Conservation (phyloP, 2,329 filamentous ascomycete species). For the Didymella lethalis region DNA sequence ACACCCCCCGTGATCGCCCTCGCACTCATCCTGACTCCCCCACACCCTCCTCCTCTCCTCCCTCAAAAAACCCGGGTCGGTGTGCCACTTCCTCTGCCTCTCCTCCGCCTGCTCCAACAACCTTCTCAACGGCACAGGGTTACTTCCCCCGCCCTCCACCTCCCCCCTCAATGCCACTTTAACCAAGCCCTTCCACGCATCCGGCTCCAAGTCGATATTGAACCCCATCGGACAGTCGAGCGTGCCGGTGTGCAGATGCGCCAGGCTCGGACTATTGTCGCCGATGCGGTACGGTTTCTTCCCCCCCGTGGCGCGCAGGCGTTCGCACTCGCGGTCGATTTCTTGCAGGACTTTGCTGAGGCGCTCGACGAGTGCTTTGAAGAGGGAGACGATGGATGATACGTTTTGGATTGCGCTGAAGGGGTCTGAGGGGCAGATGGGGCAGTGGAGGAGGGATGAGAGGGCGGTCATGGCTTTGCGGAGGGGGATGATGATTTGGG, state of each 20-base stretch:
- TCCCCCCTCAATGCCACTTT: slow-evolving; percentile 57
- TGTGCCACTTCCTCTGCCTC: slow-evolving; percentile 56
- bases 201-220: slow-evolving; percentile 53
- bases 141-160: slow-evolving; percentile 50
- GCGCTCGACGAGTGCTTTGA: slow-evolving; percentile 53
- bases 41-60: slow-evolving; percentile 34
- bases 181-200: slow-evolving; percentile 55
- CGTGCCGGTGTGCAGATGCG: slow-evolving; percentile 55
- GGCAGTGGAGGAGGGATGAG: slow-evolving; percentile 52
- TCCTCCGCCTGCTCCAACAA: slow-evolving; percentile 52
- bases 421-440: slow-evolving; percentile 52
- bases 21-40: slow-evolving; percentile 16
- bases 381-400: slow-evolving; percentile 52
- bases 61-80: slow-evolving; percentile 15
- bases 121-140: slow-evolving; percentile 42
- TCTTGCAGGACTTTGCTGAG: slow-evolving; percentile 52
- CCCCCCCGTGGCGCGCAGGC: slow-evolving; percentile 39
- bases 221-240: slow-evolving; percentile 56
- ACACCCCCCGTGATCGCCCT: slow-evolving; percentile 17
- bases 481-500: slow-evolving; percentile 52
- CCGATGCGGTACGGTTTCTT: slow-evolving; percentile 56
- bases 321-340: slow-evolving; percentile 52
- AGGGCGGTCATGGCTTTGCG: slow-evolving; percentile 54
- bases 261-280: slow-evolving; percentile 50
- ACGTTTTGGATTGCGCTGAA: slow-evolving; percentile 57